Base-by-base conservation (phyloP, 169 alveolate genomes). In the Cryptosporidium ubiquitum region DNA sequence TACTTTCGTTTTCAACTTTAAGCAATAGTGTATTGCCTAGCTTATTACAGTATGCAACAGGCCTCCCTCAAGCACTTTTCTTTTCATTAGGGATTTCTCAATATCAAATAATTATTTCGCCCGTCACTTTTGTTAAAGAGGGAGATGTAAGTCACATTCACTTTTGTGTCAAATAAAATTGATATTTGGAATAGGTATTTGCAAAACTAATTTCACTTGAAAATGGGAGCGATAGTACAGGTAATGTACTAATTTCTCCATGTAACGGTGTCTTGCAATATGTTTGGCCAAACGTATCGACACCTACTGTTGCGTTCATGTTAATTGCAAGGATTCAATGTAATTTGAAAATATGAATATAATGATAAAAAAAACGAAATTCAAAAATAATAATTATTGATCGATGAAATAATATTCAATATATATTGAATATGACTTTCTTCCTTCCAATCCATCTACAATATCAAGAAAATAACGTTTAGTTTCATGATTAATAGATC, bases 241-340 rank as follows among this genome's bases (percentile, higher is more conserved):
- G n/a, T n/a, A 68, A 79, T 14, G 18, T 79, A 61, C 42, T 79
- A n/a, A 26, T 42, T 42, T 79, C 89, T 64, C 75, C 75, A 39
- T 79, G 89, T 44, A 40, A 79, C 20, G 89, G 89, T 5, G 89
- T 79, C 20, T 40, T 79, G 23, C 89, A 79, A 49, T 79, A 79
- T 66, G 68, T 79, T 26, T 79, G 89, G 89, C 89, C 89, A 2
- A 79, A 79, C 40, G 51, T 79, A 37, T 58, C 75, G 16, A 58
- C 75, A 14, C 89, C 89, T 3, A 14, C 75, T 42, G 47, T 79
- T 42, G 79, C 79, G 5, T 79, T 79, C 69, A 79, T 79, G 89
- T 44, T 79, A 42, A 47, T 79, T 61, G 79, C 89, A 60, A 58
- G 89, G 44, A 66, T 79, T 60, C 89, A 79, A 26, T 79, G 89